Evolutionary conservation across 345 rosid genomes (phyloP).

Genomic region (Aurinia saxatilis): DNA sequence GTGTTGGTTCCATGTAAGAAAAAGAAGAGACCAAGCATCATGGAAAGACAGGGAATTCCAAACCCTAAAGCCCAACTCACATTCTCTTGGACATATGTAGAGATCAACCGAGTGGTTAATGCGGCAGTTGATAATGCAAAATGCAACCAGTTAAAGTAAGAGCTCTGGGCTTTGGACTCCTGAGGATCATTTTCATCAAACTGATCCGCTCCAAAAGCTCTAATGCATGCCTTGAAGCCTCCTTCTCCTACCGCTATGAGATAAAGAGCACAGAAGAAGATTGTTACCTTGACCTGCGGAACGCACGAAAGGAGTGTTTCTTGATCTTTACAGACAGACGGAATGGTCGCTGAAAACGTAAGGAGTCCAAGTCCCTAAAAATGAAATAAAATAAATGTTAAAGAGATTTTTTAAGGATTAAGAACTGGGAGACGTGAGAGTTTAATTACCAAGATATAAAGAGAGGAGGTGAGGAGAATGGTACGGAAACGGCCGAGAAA

Average conservation of each 20-base stretch:
- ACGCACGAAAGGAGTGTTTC: conserved; percentile 20
- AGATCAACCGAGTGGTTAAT: conserved; percentile 4
- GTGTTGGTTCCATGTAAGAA: conserved; percentile 24
- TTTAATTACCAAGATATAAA: conserved; percentile 32
- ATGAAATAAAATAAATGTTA: no score
- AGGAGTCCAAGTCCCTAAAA: conserved; percentile 46
- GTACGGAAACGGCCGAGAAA: conserved; percentile 44
- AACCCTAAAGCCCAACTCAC: conserved; percentile 18
- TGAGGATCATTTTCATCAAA: conserved; percentile 24
- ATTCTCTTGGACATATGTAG: conserved; percentile 17
- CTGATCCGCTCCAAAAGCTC: conserved; percentile 30
- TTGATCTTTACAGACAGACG: conserved; percentile 23
- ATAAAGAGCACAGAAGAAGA: conserved; percentile 20
- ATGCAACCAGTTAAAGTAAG: conserved; percentile 24
- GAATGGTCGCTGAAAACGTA: conserved; percentile 50
- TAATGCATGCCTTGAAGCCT: conserved; percentile 20
- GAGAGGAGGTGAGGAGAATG: conserved; percentile 29
- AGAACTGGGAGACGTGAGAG: no score
- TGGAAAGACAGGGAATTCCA: conserved; percentile 22
- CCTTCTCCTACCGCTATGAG: conserved; percentile 25
- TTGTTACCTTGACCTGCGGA: conserved; percentile 21
- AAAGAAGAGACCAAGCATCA: conserved; percentile 9
- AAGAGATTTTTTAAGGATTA: no score
- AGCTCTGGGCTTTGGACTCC: conserved; percentile 19
- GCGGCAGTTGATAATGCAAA: neutral